Percentiles rank a stretch among this genome's conserved stretches.
Evolutionary conservation across 179 eudicot genomes (phyloP).

Genomic region (Beta corolliflora): DNA sequence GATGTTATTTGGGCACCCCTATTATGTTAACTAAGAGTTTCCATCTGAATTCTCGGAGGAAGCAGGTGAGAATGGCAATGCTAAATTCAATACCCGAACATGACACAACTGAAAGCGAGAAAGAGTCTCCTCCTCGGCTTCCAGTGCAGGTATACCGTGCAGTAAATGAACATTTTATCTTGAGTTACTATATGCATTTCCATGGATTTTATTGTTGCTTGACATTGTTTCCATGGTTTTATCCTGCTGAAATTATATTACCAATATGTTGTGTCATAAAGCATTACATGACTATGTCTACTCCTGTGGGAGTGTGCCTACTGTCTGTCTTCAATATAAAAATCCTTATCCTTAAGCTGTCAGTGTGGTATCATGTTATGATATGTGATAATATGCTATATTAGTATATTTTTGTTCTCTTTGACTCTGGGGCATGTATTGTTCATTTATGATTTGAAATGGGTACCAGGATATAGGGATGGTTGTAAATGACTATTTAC

Average conservation of each 20-base stretch:
- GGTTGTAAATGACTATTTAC: neutral
- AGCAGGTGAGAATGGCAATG: conserved; percentile 52
- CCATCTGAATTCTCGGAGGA: conserved; percentile 58
- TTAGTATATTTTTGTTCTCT: neutral
- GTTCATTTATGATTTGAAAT: neutral
- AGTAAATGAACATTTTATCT: neutral
- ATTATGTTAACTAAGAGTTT: conserved; percentile 73
- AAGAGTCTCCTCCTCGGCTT: conserved; percentile 32
- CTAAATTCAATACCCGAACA: conserved; percentile 72
- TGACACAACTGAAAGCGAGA: conserved; percentile 28
- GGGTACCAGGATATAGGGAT: neutral
- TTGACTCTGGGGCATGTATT: conserved; percentile 6
- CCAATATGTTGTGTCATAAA: conserved; percentile 6
- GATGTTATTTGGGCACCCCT: conserved; percentile 73
- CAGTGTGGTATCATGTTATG: conserved; percentile 7
- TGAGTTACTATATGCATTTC: conserved; percentile 12
- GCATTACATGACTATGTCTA: neutral
- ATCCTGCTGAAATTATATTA: neutral
- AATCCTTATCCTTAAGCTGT: conserved; percentile 9
- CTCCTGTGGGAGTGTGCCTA: neutral
- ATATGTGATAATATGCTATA: neutral
- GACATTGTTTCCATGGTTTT: neutral
- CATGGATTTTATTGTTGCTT: conserved; percentile 17
- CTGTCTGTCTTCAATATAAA: conserved; percentile 7
- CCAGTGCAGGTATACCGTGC: conserved; percentile 33